phyloP scores from a whole-genome alignment of 441 rosid species.

The Hura crepitans region DNA sequence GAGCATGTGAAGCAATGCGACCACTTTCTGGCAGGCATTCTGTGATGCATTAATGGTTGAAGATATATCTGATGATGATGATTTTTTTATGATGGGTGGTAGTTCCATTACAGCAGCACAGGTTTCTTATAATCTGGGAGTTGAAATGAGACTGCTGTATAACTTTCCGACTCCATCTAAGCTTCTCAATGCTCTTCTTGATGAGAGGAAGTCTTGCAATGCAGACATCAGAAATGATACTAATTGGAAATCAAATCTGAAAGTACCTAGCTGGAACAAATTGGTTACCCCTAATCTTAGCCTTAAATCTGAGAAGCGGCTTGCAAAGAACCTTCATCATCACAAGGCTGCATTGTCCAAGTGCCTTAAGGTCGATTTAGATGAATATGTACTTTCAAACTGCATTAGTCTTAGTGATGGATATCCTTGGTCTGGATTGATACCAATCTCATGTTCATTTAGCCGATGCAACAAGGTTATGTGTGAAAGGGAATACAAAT shows the following conservation, averaged over 20 bases:
- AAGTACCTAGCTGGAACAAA: constrained; percentile 27
- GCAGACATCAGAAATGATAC: constrained; percentile 26
- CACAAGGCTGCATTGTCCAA: constrained; percentile 34
- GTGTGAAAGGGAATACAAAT: constrained; percentile 29
- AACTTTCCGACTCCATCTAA: constrained; percentile 62
- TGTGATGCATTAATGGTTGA: constrained; percentile 62
- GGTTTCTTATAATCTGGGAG: constrained; percentile 69
- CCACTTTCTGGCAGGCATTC: constrained; percentile 53
- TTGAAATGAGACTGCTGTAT: constrained; percentile 73
- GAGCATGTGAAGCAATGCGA: constrained; percentile 1
- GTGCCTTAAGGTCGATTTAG: constrained; percentile 44
- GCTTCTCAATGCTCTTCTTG: constrained; percentile 47
- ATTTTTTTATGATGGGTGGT: constrained; percentile 86
- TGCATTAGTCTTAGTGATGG: constrained; percentile 20
- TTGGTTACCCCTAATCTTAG: constrained; percentile 25
- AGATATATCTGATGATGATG: constrained; percentile 60
- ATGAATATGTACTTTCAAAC: constrained; percentile 23
- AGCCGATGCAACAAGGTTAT: constrained; percentile 72
- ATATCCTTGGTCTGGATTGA: constrained; percentile 38
- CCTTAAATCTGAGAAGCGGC: constrained; percentile 26
- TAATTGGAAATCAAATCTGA: constrained; percentile 29
- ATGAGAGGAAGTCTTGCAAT: constrained; percentile 32
- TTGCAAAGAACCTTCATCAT: constrained; percentile 22
- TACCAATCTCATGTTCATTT: constrained; percentile 47
- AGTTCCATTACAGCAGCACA: constrained; percentile 86